These are phyloP conservation scores for Lactarius tabidus DNA, from an alignment of 768 basidiomycete genomes.

Conservation along the genomic window DNA sequence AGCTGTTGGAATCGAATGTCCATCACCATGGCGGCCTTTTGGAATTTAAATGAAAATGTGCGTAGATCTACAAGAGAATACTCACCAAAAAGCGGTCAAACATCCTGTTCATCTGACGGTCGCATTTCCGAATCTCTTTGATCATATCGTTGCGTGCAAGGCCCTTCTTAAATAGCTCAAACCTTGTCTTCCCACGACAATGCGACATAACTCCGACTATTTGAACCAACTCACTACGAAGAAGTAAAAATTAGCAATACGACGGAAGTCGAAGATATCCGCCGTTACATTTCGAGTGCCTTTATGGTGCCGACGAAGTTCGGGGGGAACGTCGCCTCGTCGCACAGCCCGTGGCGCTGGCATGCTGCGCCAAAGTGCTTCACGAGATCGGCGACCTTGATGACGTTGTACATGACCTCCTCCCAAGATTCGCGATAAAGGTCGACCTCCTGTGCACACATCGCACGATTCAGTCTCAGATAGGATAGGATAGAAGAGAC, in stretches of 20 bases:
- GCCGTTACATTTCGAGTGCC: constrained; percentile 5
- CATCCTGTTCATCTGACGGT: constrained; percentile 17
- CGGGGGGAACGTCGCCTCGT: constrained; percentile 11
- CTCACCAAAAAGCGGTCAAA: constrained; percentile 17
- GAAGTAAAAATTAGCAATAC: not conserved
- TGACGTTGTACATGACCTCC: constrained; percentile 17
- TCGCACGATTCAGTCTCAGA: not conserved
- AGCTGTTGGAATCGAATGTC: constrained; percentile 17
- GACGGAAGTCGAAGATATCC: not conserved
- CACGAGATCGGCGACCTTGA: constrained; percentile 16
- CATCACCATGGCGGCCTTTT: constrained; percentile 10
- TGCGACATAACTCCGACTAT: constrained; percentile 4
- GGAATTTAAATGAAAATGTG: not conserved
- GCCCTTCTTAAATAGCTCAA: constrained; percentile 16
- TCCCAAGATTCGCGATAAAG: constrained; percentile 16
- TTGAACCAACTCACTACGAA: constrained; percentile 6
- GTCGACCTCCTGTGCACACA: not conserved
- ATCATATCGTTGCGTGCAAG: constrained; percentile 12
- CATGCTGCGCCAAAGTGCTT: constrained; percentile 5
- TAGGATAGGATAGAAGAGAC: not conserved
- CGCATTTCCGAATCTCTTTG: constrained; percentile 12
- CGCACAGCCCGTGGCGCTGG: constrained; percentile 4
- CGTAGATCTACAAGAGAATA: not conserved
- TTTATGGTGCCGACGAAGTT: constrained; percentile 6
- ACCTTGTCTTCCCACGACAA: constrained; percentile 9